Base-by-base conservation (phyloP, 805 yeast genomes). In the Hanseniaspora vineae region DNA sequence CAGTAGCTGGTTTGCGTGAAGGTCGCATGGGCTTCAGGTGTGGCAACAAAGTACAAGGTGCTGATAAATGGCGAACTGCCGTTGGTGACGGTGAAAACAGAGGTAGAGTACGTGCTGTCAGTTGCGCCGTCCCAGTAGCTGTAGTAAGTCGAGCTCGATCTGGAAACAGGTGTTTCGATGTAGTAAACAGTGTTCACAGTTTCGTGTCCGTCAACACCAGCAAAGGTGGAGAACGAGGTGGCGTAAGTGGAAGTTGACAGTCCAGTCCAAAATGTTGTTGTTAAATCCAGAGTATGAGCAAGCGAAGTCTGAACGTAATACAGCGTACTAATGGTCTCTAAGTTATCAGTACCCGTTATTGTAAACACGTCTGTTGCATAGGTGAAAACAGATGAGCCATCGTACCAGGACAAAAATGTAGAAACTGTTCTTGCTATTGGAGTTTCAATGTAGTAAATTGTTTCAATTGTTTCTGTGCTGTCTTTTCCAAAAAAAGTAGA, bases 361-460 rank as follows among this genome's bases (percentile, higher is more conserved):
- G 51, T 51, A 31, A 47, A 42, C 31, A 40, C 20, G 6, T 29
- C 48, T 13, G 37, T 33, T 14, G 15, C 15, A n/a, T 33, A 33
- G 12, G 37, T 33, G 11, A n/a, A 14, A 33, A n/a, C 6, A n/a
- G 15, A 13, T 14, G 37, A 33, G 15, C 37, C 37, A 33, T 33
- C 37, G 37, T 33, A 33, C 12, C 29, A 40, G 31, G 49, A 44
- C 12, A 31, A 33, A 6, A 10, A 14, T 23, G 32, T 43, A 15
- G 46, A 44, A 20, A 44, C 32, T 4, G 37, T n/a, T n/a, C 20
- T 32, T 5, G 13, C 42, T 18, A 46, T 33, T n/a, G 55, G 54
- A 20, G 54, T 53, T 6, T 52, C 52, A 13, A 51, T 54, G 37
- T 43, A 51, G 35, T 51, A 53, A 12, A 51, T 42, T 6, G 49